Conservation (phyloP, 345 rosid genomes). For the Populus deltoides region DNA sequence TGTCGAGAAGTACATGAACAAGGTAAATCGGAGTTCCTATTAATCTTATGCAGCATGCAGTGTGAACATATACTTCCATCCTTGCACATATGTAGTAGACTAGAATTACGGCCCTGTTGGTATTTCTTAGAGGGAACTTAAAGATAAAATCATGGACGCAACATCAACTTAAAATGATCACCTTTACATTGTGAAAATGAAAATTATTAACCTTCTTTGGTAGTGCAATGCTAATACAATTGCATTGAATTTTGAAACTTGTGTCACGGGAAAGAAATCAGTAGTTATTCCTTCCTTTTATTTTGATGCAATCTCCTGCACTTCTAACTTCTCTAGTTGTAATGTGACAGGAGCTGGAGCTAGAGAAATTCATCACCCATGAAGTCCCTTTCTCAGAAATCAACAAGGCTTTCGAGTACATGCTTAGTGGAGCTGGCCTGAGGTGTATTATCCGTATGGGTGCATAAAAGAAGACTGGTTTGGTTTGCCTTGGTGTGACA, state of each 20-base stretch:
- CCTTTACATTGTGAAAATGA: neutral
- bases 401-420: too few relatives aligned
- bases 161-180: neutral
- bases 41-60: neutral
- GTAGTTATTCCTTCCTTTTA: neutral
- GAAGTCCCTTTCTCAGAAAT: too few relatives aligned
- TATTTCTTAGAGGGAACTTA: neutral
- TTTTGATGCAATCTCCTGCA: neutral
- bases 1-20: constrained; percentile 42
- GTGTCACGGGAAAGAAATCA: neutral
- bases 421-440: constrained; percentile 43
- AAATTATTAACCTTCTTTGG: neutral
- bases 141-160: neutral
- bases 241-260: neutral
- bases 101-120: neutral
- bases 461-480: neutral
- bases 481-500: neutral
- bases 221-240: neutral
- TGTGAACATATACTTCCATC: neutral
- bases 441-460: constrained; percentile 49
- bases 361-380: too few relatives aligned
- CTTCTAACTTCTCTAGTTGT: too few relatives aligned
- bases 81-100: neutral
- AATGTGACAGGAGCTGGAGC: too few relatives aligned
- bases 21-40: constrained; percentile 18